A percentile compares a stretch with the other conserved stretches of the same genome.
Conservation (phyloP, 768 basidiomycete species). For the Boletus patriciae region DNA sequence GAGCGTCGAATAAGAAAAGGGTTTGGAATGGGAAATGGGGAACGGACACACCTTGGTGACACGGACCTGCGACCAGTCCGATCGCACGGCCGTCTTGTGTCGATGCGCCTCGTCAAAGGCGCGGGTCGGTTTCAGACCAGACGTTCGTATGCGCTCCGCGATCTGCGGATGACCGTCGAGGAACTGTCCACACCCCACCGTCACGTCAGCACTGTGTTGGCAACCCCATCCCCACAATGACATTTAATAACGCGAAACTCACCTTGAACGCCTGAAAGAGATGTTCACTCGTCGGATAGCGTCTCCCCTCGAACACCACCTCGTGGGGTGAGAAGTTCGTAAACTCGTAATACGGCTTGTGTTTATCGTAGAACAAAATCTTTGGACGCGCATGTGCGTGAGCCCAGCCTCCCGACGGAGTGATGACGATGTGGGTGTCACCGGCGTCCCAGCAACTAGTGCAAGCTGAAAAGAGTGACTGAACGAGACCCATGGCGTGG, state of each 20-base stretch:
- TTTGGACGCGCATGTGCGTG: conserved; percentile 26
- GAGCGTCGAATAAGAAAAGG: not conserved
- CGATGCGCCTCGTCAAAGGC: conserved; percentile 69
- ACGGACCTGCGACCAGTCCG: conserved; percentile 69
- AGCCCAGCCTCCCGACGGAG: conserved; percentile 23
- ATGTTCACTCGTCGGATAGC: conserved; percentile 75
- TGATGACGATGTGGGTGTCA: conserved; percentile 30
- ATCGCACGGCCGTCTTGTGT: conserved; percentile 59
- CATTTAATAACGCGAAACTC: not conserved
- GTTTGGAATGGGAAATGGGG: not conserved
- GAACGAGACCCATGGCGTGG: conserved; percentile 19
- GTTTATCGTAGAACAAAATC: conserved; percentile 64
- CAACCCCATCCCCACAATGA: not conserved
- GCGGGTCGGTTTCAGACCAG: conserved; percentile 56
- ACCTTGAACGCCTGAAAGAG: conserved; percentile 78
- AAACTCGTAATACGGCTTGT: conserved; percentile 66
- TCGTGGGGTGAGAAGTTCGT: conserved; percentile 72
- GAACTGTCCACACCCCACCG: conserved; percentile 42
- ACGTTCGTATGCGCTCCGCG: conserved; percentile 69
- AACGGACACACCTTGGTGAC: conserved; percentile 49
- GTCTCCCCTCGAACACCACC: conserved; percentile 61
- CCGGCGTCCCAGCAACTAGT: conserved; percentile 29
- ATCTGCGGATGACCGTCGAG: conserved; percentile 57
- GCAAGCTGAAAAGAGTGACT: conserved; percentile 17
- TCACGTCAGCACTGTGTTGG: not conserved